These are phyloP conservation scores for Circinella umbellata DNA, from an alignment of 371 early-diverging fungal genomes.

Conservation along the genomic window DNA sequence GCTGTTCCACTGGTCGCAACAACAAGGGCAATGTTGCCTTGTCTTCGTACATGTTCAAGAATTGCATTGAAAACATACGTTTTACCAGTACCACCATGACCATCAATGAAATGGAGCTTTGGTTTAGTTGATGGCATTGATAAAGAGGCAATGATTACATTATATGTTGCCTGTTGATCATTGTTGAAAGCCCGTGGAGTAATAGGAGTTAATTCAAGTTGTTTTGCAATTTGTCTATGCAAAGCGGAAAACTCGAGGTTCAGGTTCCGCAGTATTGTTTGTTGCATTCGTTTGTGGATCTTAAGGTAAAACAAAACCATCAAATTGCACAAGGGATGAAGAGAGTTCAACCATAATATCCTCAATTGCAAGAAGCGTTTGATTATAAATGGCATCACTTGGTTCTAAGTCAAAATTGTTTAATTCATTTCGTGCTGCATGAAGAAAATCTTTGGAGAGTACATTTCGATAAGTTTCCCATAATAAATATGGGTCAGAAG, in stretches of 20 bases:
- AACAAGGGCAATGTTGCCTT: conserved; percentile 6
- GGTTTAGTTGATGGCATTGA: not conserved
- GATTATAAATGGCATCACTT: no score
- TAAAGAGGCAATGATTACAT: not conserved
- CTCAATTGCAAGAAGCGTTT: no score
- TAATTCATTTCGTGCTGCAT: no score
- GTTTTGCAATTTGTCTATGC: not conserved
- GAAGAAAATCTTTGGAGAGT: no score
- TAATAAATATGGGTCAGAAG: no score
- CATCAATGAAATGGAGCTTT: conserved; percentile 11
- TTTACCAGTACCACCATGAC: conserved; percentile 14
- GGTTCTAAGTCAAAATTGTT: no score
- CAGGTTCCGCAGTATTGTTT: not conserved
- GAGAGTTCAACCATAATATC: no score
- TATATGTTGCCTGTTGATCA: not conserved
- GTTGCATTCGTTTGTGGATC: no score
- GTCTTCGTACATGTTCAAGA: not conserved
- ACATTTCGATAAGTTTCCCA: no score
- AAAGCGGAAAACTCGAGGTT: not conserved
- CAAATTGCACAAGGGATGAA: no score
- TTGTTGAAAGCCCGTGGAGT: not conserved
- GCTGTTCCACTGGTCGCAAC: no score
- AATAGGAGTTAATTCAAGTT: not conserved
- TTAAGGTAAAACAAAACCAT: no score
- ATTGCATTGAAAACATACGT: conserved; percentile 3